These are phyloP conservation scores for Caryocar brasiliense DNA, from an alignment of 441 rosid genomes.

Conservation along the genomic window DNA sequence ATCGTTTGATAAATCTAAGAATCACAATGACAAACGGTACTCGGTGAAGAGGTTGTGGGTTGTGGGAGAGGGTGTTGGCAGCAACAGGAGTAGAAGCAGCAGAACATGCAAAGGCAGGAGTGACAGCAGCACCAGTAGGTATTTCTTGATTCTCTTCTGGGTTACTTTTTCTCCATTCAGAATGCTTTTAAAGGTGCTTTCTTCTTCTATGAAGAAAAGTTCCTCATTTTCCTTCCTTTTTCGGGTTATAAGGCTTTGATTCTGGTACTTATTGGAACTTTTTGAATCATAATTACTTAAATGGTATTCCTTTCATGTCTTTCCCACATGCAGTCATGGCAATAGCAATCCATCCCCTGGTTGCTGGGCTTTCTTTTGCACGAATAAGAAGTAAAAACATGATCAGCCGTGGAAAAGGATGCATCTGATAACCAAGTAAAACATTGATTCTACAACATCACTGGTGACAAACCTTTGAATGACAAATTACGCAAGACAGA, in stretches of 20 bases:
- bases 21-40: conserved; percentile 4
- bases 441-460: too few relatives aligned
- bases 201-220: not conserved
- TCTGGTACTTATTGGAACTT: not conserved
- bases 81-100: not conserved
- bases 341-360: conserved; percentile 5
- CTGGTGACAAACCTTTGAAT: too few relatives aligned
- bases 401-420: not conserved
- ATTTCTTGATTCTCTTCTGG: not conserved
- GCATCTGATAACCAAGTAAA: conserved; percentile 6
- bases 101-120: conserved; percentile 3
- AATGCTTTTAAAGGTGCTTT: not conserved
- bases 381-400: conserved; percentile 7
- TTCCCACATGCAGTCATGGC: conserved; percentile 18
- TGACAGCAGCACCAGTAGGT: conserved; percentile 2
- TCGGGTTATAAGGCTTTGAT: too few relatives aligned
- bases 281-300: not conserved
- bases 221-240: too few relatives aligned
- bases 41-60: conserved; percentile 14
- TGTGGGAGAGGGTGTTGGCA: not conserved
- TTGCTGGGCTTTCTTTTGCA: conserved; percentile 24
- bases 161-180: too few relatives aligned
- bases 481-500: too few relatives aligned
- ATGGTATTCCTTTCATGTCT: not conserved
- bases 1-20: conserved; percentile 13